Base-by-base conservation (phyloP, 768 basidiomycete genomes). In the Thelephora ganbajun region DNA sequence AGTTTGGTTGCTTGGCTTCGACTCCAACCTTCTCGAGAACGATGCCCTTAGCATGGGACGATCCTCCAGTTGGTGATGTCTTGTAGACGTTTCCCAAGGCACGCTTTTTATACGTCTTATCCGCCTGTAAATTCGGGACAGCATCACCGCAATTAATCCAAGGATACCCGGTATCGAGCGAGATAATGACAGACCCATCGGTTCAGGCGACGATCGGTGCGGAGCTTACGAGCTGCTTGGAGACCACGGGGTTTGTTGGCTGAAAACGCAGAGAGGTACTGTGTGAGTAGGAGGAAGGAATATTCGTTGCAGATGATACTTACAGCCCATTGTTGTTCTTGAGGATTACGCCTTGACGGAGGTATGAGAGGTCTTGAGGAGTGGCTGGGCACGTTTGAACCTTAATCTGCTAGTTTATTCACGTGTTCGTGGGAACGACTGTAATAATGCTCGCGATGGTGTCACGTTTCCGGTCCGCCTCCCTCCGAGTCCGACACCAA, bases 1-100 rank as follows among this genome's bases (percentile, higher is more conserved):
- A 99, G 79, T 99, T 99, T 71, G 96, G 96, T 69, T 99, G 96
- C 72, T 99, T 99, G 65, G 96, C 94, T 74, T 99, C 96, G 54
- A 99, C 94, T 64, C 96, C 96, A 61, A 99, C 92, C 76, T 99
- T 99, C 73, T 99, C 96, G 51, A 99, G 83, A 51, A 99, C 96
- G 63, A 99, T 99, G 56, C 96, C 96, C 76, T 99, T 99, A 57
- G 96, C 96, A 69, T 99, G 96, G 56, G 96, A 98, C 49, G 92
- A 93, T 56, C 96, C 96, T 71, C 92, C 96, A 52, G 96, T 98
- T 43, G 96, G 96, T 30, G 94, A 98, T 62, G 96, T 98, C 76
- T 94, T 96, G 85, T 93, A 99, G 64, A 96, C 80, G 73, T 98
- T 99, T 52, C 96, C 96, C 50, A 99, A 82, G 50, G 96, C 96